Base-by-base conservation (phyloP, 176 grass and related monocot species). In the Pontederia crassipes region DNA sequence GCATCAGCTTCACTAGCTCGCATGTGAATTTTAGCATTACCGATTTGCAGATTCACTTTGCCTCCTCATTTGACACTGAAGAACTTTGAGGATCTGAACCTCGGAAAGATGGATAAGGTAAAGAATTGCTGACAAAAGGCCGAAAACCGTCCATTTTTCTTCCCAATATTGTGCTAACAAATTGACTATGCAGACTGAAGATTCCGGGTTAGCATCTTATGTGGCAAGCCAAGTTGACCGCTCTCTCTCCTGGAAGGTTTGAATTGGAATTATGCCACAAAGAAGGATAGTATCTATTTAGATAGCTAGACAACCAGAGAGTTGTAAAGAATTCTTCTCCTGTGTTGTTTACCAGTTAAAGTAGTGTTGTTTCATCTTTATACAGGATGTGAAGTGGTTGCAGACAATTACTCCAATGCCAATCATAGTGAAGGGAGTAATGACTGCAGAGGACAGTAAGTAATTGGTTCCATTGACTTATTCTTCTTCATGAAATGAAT, bases 401-500 rank as follows among this genome's bases (percentile, higher is more conserved):
- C 82, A 86, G 65, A 93, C 88, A 53, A 58, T 98, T 55, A 98
- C 87, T 60, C 76, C 87, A 1, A 62, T 97, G 59, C 93, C 93
- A 0, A 91, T 97, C 65, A 13, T 97, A 68, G 72, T 90, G 74
- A 98, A 98, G 77, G 94, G 94, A 20, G 61, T 89, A 46, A 62
- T 92, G 79, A 98, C 88, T 52, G 93, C 84, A 65, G 93, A 98
- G 59, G 93, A 98, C 52, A 81, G 93, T 98, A 76, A 69, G 77
- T 74, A 45, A 8, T 79, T 48, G 45, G 17, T 40, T 55, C 32
- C 56, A 45, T 65, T 54, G 11, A 55, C 8, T 53, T 69, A 32
- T 57, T 7, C 12, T 75, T 72, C 40, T 6, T 24, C 14, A 50
- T 67, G 14, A 17, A 2, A 35, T 35, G 29, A 2, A 35, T 35